Evolutionary conservation across 2,329 filamentous ascomycete genomes (phyloP).

Genomic region (Colletotrichum sp.): DNA sequence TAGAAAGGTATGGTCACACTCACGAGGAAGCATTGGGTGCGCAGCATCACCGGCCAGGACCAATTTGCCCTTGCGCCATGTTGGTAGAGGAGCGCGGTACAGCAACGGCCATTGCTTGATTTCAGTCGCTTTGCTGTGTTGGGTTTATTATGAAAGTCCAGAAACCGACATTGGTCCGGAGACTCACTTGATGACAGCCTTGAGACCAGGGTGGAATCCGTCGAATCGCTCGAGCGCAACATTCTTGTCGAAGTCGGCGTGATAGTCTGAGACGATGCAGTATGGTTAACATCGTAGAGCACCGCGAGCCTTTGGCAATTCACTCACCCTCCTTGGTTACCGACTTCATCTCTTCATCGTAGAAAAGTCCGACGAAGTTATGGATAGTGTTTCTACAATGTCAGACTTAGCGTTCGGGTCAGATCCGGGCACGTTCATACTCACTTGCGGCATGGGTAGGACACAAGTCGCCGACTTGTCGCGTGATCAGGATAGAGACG

Average conservation of each 20-base stretch:
- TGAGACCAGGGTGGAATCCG: constrained; percentile 29
- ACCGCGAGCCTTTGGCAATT: accelerated
- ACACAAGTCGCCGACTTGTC: constrained; percentile 28
- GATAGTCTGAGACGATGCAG: not conserved
- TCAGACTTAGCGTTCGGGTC: not conserved
- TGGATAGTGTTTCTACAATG: constrained; percentile 30
- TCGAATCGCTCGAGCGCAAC: constrained; percentile 29
- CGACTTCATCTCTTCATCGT: constrained; percentile 24
- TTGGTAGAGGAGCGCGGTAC: constrained; percentile 33
- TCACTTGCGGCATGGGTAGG: constrained; percentile 37
- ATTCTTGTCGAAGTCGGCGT: constrained; percentile 25
- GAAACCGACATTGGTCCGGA: not conserved
- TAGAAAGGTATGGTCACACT: not conserved
- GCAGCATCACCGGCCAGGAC: constrained; percentile 39
- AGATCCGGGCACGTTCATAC: not conserved
- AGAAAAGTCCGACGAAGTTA: constrained; percentile 37
- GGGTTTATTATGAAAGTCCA: not conserved
- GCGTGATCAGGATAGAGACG: constrained; percentile 13
- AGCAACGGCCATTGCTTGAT: constrained; percentile 38
- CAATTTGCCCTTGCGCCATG: constrained; percentile 35
- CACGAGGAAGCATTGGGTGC: constrained; percentile 42
- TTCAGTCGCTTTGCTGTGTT: constrained; percentile 34
- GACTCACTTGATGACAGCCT: constrained; percentile 30
- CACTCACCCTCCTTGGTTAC: constrained; percentile 12
- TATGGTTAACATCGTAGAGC: not conserved